Conservation (phyloP, 2,329 filamentous ascomycete species). For the Meredithiella fracta region DNA sequence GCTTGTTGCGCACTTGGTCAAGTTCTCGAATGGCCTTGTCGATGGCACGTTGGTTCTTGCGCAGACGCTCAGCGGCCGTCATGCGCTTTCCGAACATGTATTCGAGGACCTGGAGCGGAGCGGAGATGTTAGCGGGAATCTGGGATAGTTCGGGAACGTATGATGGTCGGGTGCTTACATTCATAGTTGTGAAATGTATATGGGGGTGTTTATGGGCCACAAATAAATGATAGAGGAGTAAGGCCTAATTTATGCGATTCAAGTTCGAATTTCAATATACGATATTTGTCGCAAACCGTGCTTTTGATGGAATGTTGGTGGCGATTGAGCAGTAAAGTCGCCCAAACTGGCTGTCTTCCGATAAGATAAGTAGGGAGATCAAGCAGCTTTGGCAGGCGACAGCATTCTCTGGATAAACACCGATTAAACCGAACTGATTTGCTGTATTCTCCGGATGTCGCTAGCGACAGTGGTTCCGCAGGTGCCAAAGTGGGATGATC, state of each 20-base stretch:
- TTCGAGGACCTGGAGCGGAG: conserved; percentile 60
- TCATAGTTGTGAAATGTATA: conserved; percentile 27
- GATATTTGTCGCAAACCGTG: neutral
- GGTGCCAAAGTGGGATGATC: too few relatives aligned
- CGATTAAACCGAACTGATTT: too few relatives aligned
- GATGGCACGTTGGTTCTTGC: conserved; percentile 88
- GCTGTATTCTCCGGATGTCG: too few relatives aligned
- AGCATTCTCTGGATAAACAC: too few relatives aligned
- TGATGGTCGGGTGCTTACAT: conserved; percentile 26
- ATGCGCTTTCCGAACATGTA: conserved; percentile 99
- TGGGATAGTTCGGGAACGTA: neutral
- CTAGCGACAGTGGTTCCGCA: too few relatives aligned
- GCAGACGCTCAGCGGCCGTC: conserved; percentile 81
- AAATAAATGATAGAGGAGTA: too few relatives aligned
- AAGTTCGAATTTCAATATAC: neutral
- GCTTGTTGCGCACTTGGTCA: conserved; percentile 83
- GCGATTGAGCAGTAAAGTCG: neutral
- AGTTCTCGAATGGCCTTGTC: conserved; percentile 96
- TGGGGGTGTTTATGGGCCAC: too few relatives aligned
- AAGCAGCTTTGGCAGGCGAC: too few relatives aligned
- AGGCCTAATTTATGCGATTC: neutral
- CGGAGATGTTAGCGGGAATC: conserved; percentile 8
- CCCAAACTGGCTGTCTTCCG: neutral
- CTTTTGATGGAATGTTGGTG: neutral
- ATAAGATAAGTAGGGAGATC: conserved; percentile 1